These are phyloP conservation scores for Zizania latifolia DNA, from an alignment of 176 grass and related monocot species.

Conservation along the genomic window DNA sequence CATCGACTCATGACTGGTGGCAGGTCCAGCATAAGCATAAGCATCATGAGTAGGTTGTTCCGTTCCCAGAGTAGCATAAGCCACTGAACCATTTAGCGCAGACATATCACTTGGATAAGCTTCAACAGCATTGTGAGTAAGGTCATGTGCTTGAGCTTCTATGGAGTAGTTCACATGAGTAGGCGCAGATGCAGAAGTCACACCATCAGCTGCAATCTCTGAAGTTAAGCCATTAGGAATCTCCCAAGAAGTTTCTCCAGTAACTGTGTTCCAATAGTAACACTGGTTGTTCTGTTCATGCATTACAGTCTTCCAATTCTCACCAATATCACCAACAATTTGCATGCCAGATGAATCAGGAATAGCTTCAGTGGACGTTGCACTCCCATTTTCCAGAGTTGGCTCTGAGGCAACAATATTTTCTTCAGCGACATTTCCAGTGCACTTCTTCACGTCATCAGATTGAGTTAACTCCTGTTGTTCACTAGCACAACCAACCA, in stretches of 20 bases:
- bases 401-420: constrained; percentile 20
- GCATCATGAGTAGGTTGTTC: constrained; percentile 37
- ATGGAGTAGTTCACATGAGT: constrained; percentile 32
- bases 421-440: constrained; percentile 37
- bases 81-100: constrained; percentile 27
- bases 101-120: constrained; percentile 42
- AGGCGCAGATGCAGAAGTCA: constrained; percentile 27
- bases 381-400: constrained; percentile 24
- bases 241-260: constrained; percentile 97
- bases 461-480: constrained; percentile 37
- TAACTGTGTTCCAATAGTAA: constrained; percentile 97
- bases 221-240: constrained; percentile 50
- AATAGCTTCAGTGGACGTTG: constrained; percentile 15
- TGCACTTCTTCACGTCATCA: constrained; percentile 17
- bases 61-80: constrained; percentile 41
- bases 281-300: constrained; percentile 78
- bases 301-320: constrained; percentile 86
- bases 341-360: constrained; percentile 57
- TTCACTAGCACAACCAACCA: constrained; percentile 21
- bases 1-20: constrained; percentile 21
- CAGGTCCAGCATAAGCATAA: constrained; percentile 39
- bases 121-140: constrained; percentile 30
- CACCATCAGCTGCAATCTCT: constrained; percentile 25
- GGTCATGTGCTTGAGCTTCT: constrained; percentile 28
- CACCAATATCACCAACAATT: constrained; percentile 67